Conservation (phyloP, 371 early-diverging fungal genomes). For the Mortierella sp. region DNA sequence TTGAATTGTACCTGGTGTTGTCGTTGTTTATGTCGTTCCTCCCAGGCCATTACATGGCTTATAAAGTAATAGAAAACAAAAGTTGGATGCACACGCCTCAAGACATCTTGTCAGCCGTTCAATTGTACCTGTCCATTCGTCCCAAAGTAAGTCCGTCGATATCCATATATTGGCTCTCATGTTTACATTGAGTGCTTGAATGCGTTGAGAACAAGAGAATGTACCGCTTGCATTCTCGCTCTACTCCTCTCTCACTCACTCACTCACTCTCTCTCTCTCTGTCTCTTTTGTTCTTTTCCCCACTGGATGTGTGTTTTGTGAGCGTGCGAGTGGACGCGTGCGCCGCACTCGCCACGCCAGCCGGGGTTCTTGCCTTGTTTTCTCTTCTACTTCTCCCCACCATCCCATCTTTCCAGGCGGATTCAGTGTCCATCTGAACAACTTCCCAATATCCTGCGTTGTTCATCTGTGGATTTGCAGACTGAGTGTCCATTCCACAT, state of each 20-base stretch:
- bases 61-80: neutral
- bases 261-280: neutral
- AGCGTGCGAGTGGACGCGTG: neutral
- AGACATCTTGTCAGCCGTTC: neutral
- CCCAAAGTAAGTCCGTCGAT: neutral
- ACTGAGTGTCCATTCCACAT: neutral
- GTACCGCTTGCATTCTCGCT: neutral
- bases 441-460: neutral
- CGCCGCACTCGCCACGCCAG: neutral
- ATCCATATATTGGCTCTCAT: constrained; percentile 9
- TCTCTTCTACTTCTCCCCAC: neutral
- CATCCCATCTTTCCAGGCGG: neutral
- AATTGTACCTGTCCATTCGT: neutral
- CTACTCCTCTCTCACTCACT: neutral
- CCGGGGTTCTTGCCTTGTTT: neutral
- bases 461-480: neutral
- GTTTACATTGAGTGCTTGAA: neutral
- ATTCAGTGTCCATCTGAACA: neutral
- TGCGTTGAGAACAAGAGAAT: neutral
- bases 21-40: neutral
- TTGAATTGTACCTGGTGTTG: neutral
- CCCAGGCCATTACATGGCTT: neutral
- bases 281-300: neutral
- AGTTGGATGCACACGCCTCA: neutral
- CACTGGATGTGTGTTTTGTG: neutral